These are phyloP conservation scores for Boechera divaricarpa DNA, from an alignment of 345 rosid species.

Conservation along the genomic window DNA sequence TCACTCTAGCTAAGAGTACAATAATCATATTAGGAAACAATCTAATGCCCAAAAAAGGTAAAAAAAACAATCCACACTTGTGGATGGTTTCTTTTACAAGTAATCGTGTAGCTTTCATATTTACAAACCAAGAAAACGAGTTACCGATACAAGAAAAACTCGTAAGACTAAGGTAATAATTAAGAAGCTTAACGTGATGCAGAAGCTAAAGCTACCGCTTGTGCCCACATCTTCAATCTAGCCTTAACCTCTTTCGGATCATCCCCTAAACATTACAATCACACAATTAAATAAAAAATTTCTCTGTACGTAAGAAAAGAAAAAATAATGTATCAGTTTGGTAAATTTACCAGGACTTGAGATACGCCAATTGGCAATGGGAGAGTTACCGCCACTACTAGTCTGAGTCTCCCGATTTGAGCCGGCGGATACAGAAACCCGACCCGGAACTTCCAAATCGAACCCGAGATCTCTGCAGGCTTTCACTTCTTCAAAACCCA, in stretches of 20 bases:
- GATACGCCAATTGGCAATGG: conserved; percentile 84
- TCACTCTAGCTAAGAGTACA: neutral
- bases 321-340: neutral
- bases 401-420: conserved; percentile 62
- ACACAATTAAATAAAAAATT: neutral
- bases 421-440: conserved; percentile 46
- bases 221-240: conserved; percentile 94
- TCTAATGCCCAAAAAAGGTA: too few relatives aligned
- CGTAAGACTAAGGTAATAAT: neutral
- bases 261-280: conserved; percentile 59
- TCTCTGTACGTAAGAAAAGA: neutral
- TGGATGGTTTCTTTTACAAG: neutral
- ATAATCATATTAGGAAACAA: conserved; percentile 2
- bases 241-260: conserved; percentile 98
- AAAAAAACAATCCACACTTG: neutral
- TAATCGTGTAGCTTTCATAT: neutral
- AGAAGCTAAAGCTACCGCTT: conserved; percentile 78
- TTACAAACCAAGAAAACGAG: conserved; percentile 19
- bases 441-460: conserved; percentile 72
- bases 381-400: conserved; percentile 85
- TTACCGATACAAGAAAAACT: conserved; percentile 26
- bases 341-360: conserved; percentile 76
- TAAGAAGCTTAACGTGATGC: conserved; percentile 49
- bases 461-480: conserved; percentile 93
- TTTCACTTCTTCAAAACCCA: conserved; percentile 84